Base-by-base conservation (phyloP, 192 early-diverging fungal genomes). In the Obelidium mucronatum region DNA sequence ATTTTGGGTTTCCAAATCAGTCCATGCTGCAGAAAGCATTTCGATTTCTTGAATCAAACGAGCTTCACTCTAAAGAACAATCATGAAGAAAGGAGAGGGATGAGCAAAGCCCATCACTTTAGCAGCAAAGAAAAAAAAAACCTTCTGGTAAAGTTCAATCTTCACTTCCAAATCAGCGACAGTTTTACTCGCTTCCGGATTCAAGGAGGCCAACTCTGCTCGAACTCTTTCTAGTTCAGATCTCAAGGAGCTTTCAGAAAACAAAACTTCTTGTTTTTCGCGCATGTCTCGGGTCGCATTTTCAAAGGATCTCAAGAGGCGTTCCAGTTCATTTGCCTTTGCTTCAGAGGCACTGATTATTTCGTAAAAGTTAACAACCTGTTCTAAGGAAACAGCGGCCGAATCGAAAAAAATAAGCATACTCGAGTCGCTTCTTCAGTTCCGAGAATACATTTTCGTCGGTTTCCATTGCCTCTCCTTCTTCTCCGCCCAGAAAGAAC, bases 1-100 rank as follows among this genome's bases (percentile, higher is more conserved):
- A 67, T 90, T 94, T 70, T 95, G 93, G 60, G 95, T 93, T 75
- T 97, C 94, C 31, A 97, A 85, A 74, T 92, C 86, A 2, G 86
- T 86, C 87, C 93, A 94, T 19, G 90, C 89, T 30, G 83, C 79
- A 0, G 87, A 90, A 8, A 92, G 83, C 0, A 79, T 82, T 34
- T 94, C 92, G 6, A 94, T 85, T 81, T 94, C 89, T 13, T 79
- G 75, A 48, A 90, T 44, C 0, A 94, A 63, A 19, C 83, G 84
- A 1, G 79, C 51, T 51, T 92, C 88, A 19, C 86, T 86, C 84
- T 90, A 36, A 44, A 28, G 64, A 54, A 59, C 6, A 11, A 44
- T 44, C 6, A 44, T 44, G 42, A 11, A 17, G 17, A 17, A 11
- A 5, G 17, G 17, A 17, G 42, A 11, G 6, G 42, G 17, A 44